Evolutionary conservation across 2,329 filamentous ascomycete genomes (phyloP).

Genomic region (Dryadomyces sulphureus): DNA sequence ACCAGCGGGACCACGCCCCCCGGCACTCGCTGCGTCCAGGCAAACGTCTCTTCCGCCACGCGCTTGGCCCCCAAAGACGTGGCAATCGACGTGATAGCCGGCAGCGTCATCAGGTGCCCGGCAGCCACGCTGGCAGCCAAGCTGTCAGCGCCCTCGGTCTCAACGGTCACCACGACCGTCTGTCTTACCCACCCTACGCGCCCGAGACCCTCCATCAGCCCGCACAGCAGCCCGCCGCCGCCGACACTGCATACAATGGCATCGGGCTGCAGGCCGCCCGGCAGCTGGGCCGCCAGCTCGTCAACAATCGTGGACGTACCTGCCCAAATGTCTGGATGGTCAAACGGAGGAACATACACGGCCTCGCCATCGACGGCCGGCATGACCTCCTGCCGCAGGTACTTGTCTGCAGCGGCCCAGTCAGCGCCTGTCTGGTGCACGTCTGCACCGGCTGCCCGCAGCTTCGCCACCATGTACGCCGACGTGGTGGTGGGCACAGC

Average conservation of each 20-base stretch:
- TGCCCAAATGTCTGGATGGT: slow-evolving; percentile 51
- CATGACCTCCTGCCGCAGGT: slow-evolving; percentile 43
- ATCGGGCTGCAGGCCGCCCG: slow-evolving; percentile 27
- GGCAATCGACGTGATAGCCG: slow-evolving; percentile 55
- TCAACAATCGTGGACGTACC: slow-evolving; percentile 43
- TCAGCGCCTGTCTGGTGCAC: slow-evolving; percentile 52
- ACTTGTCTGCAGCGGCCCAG: slow-evolving; percentile 54
- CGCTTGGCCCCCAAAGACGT: slow-evolving; percentile 52
- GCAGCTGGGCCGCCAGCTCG: slow-evolving; percentile 23
- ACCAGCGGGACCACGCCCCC: slow-evolving; percentile 37
- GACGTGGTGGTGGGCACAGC: slow-evolving; percentile 55
- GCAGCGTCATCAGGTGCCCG: slow-evolving; percentile 42
- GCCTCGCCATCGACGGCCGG: slow-evolving; percentile 15
- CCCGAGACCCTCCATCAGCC: slow-evolving; percentile 48
- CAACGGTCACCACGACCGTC: slow-evolving; percentile 49
- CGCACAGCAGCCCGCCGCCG: slow-evolving; percentile 56
- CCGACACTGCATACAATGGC: slow-evolving; percentile 56
- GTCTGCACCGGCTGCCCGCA: slow-evolving; percentile 47
- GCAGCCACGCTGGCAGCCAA: slow-evolving; percentile 41
- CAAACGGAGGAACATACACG: slow-evolving; percentile 53
- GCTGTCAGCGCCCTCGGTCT: slow-evolving; percentile 58
- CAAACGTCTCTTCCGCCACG: slow-evolving; percentile 44
- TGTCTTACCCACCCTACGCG: slow-evolving; percentile 14
- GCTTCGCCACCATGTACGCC: slow-evolving; percentile 51
- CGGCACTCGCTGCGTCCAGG: slow-evolving; percentile 34